A percentile compares a stretch with the other conserved stretches of the same genome.
phyloP scores from a whole-genome alignment of 2,329 filamentous ascomycete genomes.

The Ascochyta rabiei region DNA sequence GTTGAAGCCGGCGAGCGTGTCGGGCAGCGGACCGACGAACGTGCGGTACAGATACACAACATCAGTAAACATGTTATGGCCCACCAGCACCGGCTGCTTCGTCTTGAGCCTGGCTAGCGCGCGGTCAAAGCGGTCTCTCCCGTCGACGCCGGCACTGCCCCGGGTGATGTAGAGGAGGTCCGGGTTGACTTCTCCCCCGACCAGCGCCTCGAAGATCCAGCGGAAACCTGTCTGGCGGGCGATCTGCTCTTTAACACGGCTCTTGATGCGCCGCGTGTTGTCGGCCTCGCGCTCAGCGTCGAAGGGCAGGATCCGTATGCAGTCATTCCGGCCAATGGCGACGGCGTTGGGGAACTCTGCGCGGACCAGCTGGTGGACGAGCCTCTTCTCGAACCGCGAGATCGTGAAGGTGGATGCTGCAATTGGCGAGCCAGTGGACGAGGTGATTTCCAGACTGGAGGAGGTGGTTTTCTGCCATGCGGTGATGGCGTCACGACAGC shows the following conservation, averaged over 20 bases:
- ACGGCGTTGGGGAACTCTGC: constrained; percentile 61
- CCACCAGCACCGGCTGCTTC: constrained; percentile 61
- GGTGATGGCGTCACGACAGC: constrained; percentile 54
- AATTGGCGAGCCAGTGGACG: constrained; percentile 32
- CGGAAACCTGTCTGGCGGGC: constrained; percentile 55
- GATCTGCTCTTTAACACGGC: constrained; percentile 50
- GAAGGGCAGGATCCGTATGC: constrained; percentile 51
- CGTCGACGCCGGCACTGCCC: constrained; percentile 40
- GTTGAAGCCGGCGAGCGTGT: constrained; percentile 60
- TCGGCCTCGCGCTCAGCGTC: constrained; percentile 53
- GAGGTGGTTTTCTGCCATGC: constrained; percentile 49
- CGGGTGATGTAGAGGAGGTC: constrained; percentile 47
- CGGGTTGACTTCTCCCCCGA: constrained; percentile 44
- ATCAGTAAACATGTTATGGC: constrained; percentile 70
- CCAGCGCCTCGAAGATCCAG: constrained; percentile 57
- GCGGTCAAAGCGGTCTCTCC: constrained; percentile 47
- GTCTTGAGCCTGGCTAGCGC: constrained; percentile 52
- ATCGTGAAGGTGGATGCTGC: constrained; percentile 28
- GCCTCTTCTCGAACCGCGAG: constrained; percentile 64
- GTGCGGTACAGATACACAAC: constrained; percentile 67
- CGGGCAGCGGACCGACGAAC: constrained; percentile 65
- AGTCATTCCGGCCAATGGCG: constrained; percentile 51
- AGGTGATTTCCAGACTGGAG: constrained; percentile 36
- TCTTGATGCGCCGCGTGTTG: constrained; percentile 46
- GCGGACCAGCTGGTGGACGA: constrained; percentile 70